A percentile compares a stretch with the other conserved stretches of the same genome.
phyloP scores from a whole-genome alignment of 495 filamentous ascomycete genomes.

The Aspergillus egyptiacus region DNA sequence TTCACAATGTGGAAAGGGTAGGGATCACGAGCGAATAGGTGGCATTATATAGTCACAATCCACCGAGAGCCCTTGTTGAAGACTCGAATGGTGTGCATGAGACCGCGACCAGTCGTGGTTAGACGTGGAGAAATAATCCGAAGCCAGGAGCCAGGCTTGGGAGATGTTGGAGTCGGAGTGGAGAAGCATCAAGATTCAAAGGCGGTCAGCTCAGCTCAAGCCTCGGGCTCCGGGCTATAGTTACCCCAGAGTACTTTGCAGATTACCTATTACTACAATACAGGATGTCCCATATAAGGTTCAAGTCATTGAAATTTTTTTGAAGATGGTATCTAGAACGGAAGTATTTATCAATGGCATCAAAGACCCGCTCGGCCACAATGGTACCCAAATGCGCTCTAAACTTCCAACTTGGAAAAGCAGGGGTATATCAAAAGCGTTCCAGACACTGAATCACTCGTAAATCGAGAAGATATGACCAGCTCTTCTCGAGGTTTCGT shows the following conservation, averaged over 20 bases:
- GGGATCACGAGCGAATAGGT: not conserved
- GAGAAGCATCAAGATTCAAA: not conserved
- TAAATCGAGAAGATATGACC: constrained; percentile 14
- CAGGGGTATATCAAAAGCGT: constrained; percentile 12
- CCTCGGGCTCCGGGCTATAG: too few species aligned
- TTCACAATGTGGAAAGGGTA: not conserved
- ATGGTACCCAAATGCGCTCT: constrained; percentile 1
- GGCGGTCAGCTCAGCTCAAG: constrained; percentile 6
- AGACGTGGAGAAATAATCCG: not conserved
- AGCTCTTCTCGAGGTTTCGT: constrained; percentile 9
- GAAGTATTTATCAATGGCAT: constrained; percentile 7
- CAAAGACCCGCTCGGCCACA: constrained; percentile 5
- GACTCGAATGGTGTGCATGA: too few species aligned
- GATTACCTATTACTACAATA: too few species aligned
- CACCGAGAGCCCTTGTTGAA: not conserved
- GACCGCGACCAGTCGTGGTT: too few species aligned
- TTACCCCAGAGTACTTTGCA: too few species aligned
- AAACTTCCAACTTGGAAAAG: constrained; percentile 7
- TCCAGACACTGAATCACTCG: constrained; percentile 10
- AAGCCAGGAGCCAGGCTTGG: not conserved
- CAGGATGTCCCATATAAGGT: too few species aligned
- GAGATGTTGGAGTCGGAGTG: too few species aligned
- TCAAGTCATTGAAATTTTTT: not conserved
- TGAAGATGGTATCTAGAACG: not conserved
- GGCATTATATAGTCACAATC: not conserved